Evolutionary conservation across 768 basidiomycete genomes (phyloP).

Genomic region (Harrya chromipes): DNA sequence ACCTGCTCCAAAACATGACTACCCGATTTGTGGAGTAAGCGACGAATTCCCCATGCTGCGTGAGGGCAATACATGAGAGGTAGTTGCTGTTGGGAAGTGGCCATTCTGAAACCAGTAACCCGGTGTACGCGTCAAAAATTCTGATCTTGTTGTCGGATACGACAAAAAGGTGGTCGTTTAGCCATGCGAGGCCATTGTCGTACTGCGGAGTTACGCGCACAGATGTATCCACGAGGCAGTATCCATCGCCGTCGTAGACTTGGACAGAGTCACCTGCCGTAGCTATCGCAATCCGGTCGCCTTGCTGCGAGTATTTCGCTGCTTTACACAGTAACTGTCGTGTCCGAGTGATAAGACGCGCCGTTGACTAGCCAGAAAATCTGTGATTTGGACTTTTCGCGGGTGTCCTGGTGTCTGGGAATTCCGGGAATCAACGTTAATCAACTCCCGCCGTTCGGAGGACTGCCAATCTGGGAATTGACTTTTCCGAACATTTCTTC

Average conservation of each 20-base stretch:
- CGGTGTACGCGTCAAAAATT: neutral
- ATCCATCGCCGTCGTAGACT: neutral
- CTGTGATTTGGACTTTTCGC: too few relatives aligned
- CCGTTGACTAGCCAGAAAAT: neutral
- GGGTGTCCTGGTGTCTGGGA: too few relatives aligned
- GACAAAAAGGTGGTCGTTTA: neutral
- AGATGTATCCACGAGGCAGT: neutral
- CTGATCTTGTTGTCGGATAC: neutral
- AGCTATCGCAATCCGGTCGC: constrained; percentile 1
- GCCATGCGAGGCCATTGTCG: constrained; percentile 9
- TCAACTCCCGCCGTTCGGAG: too few relatives aligned
- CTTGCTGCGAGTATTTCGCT: constrained; percentile 1
- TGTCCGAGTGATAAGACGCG: neutral
- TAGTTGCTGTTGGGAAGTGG: rapidly evolving
- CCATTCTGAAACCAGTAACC: neutral
- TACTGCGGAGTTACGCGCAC: neutral
- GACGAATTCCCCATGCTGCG: neutral
- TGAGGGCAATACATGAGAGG: neutral
- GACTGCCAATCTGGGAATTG: too few relatives aligned
- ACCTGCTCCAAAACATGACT: constrained; percentile 2
- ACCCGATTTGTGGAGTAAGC: neutral
- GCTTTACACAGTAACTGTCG: neutral
- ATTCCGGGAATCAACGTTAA: too few relatives aligned
- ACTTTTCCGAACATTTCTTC: too few relatives aligned
- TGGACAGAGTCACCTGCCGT: neutral